Evolutionary conservation across 768 basidiomycete species (phyloP).

Genomic region (Pulveroboletus sp.): DNA sequence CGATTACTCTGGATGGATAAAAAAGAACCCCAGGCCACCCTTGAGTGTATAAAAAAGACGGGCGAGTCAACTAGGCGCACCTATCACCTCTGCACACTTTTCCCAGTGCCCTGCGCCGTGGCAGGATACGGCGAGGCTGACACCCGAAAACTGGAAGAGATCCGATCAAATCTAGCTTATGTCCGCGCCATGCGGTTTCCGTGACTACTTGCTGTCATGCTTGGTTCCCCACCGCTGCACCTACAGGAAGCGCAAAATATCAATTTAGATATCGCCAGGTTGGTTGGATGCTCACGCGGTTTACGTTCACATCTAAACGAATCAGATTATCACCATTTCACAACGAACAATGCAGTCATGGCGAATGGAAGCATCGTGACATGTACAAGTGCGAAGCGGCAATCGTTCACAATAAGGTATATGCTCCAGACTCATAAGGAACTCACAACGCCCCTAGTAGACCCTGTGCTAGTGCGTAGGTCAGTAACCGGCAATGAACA

Average conservation of each 20-base stretch:
- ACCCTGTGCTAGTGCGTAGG: too few relatives aligned
- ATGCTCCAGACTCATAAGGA: too few relatives aligned
- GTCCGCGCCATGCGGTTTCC: slow-evolving; percentile 5
- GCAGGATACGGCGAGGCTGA: slow-evolving; percentile 15
- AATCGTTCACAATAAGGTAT: neutral
- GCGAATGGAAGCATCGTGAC: neutral
- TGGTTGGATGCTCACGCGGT: neutral
- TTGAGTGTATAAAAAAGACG: neutral
- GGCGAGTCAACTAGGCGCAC: neutral
- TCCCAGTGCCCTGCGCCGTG: neutral
- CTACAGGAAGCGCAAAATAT: neutral
- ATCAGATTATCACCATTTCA: neutral
- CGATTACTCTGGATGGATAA: neutral
- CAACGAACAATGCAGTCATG: neutral
- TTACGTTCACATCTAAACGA: neutral
- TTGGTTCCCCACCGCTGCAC: neutral
- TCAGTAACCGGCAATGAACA: too few relatives aligned
- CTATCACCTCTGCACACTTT: neutral
- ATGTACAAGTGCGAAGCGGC: too few relatives aligned
- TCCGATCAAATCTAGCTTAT: slow-evolving; percentile 9
- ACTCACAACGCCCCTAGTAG: too few relatives aligned
- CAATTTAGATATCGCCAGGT: neutral
- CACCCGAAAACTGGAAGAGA: neutral
- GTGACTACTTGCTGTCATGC: neutral
- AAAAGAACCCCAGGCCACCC: neutral